Conservation (phyloP, 257 asterid species). For the Forsythia viridissima region DNA sequence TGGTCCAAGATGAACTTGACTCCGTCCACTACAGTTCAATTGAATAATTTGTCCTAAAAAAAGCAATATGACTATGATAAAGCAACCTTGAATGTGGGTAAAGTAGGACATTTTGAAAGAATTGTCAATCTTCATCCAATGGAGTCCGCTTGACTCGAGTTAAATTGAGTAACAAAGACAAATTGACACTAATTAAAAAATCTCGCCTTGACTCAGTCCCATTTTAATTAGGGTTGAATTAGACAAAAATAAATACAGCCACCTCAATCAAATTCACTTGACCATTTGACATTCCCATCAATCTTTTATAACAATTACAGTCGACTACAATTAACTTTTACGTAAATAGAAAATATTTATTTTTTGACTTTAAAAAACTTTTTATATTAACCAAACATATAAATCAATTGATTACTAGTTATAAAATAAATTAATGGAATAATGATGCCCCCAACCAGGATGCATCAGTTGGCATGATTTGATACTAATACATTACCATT, state of each 20-base stretch:
- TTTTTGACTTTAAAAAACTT: neutral
- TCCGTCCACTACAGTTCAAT: neutral
- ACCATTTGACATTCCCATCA: no score
- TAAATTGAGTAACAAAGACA: no score
- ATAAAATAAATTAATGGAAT: neutral
- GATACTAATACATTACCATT: neutral
- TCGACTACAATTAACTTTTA: neutral
- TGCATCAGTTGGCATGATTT: neutral
- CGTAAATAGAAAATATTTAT: neutral
- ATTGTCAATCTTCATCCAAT: neutral
- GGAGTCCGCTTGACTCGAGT: neutral
- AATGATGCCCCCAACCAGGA: neutral
- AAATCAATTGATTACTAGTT: neutral
- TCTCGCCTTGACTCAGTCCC: no score
- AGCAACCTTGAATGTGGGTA: neutral
- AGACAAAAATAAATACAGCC: no score
- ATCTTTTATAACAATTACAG: neutral
- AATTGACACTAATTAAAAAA: no score
- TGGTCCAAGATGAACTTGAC: neutral
- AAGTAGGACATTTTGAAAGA: neutral
- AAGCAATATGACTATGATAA: neutral
- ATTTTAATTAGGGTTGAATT: no score
- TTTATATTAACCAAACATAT: neutral
- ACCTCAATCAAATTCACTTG: neutral
- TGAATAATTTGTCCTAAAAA: neutral